Evolutionary conservation across 495 filamentous ascomycete species (phyloP).

Genomic region (Aspergillus diversus): DNA sequence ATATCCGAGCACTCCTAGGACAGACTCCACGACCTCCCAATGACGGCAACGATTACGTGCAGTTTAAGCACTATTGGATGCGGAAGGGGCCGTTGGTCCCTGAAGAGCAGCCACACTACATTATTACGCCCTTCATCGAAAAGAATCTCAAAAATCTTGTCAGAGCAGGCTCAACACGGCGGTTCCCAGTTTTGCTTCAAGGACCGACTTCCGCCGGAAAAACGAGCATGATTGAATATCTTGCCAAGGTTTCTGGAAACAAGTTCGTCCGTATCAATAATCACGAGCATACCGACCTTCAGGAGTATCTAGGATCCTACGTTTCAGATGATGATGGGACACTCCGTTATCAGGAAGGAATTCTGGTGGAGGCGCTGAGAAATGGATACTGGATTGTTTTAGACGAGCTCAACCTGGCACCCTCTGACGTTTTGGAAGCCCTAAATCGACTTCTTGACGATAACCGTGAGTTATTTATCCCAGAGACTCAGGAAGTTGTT

Average conservation of each 20-base stretch:
- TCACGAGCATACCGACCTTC: constrained; percentile 97
- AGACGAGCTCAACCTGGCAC: constrained; percentile 94
- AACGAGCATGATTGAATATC: constrained; percentile 98
- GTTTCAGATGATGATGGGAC: constrained; percentile 82
- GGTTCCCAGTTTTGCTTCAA: constrained; percentile 94
- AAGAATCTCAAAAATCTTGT: constrained; percentile 93
- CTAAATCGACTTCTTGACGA: constrained; percentile 94
- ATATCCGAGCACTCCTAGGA: constrained; percentile 68
- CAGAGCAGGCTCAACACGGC: constrained; percentile 84
- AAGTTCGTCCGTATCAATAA: constrained; percentile 99
- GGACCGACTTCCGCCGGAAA: constrained; percentile 97
- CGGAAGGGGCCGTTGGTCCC: constrained; percentile 66
- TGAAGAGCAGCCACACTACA: constrained; percentile 84
- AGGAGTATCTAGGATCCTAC: constrained; percentile 97
- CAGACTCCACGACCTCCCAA: constrained; percentile 73
- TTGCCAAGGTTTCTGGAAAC: constrained; percentile 93
- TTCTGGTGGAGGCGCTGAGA: constrained; percentile 89
- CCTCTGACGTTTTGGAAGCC: constrained; percentile 94
- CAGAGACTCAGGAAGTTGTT: constrained; percentile 93
- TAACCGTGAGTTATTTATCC: constrained; percentile 95
- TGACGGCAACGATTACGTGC: constrained; percentile 79
- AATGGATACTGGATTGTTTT: constrained; percentile 98
- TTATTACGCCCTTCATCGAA: constrained; percentile 93
- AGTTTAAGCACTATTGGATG: constrained; percentile 93
- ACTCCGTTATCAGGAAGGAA: constrained; percentile 87